Base-by-base conservation (phyloP, 345 rosid species). In the Eucalyptus guilfoylei region DNA sequence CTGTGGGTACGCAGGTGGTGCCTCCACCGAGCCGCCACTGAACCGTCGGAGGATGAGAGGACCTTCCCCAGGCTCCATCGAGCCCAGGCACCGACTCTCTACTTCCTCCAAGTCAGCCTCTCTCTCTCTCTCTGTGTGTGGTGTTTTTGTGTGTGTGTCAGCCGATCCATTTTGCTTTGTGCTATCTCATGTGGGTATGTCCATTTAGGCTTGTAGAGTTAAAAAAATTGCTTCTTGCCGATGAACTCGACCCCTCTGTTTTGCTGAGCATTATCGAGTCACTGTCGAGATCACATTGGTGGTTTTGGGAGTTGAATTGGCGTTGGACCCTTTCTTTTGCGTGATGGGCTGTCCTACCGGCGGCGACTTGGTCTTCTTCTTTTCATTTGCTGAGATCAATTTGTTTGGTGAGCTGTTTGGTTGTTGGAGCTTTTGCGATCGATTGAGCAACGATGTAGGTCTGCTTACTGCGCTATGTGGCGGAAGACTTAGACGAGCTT, bases 61-160 rank as follows among this genome's bases (percentile, higher is more conserved):
- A 60, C 87, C 95, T 88, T 92, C 95, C 64, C 94, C 94, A 76
- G 85, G 89, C 89, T 87, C 95, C 87, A 64, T 92, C 62, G 96
- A 96, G 91, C 92, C 94, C 40, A 90, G 95, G 80, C 96, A 80
- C 91, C 96, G 96, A 44, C 86, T 93, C 86, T 94, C 95, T 87
- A 34, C 93, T 90, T 89, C 94, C 60, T 89, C 85, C 26, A 69
- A 67, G 95, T 96, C 72, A 88, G 94, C 92, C 81, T 86, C 88
- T 92, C 88, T 90, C 76, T 90, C 55, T 85, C 42, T 26, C 30
- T 72, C 44, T 34, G 26, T 9, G 26, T 30, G 1, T 11, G 9
- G 10, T 86, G 15, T 45, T 12, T 44, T 34, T 2, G 32, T 52
- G 30, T 28, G 40, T 52, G 32, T n/a, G n/a, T 89, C 30, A 24